A percentile compares a stretch with the other conserved stretches of the same genome.
Conservation (phyloP, 495 filamentous ascomycete species). For the Rostrohypoxylon terebratum region DNA sequence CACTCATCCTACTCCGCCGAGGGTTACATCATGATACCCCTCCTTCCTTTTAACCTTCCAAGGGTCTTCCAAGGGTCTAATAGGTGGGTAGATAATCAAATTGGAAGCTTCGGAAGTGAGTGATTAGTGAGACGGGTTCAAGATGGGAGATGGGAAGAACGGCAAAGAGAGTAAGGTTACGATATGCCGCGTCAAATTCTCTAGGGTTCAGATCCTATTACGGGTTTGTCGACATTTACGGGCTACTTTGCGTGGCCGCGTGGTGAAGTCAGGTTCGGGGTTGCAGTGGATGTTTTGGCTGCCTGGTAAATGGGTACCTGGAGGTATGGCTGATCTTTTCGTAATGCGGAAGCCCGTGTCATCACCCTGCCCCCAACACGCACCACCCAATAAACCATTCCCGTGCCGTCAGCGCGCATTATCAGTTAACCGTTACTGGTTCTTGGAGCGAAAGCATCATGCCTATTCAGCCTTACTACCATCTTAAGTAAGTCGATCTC, state of each 20-base stretch:
- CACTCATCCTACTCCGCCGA: background rate
- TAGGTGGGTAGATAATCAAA: background rate
- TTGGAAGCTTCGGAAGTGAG: conserved; percentile 1
- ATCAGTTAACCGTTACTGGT: background rate
- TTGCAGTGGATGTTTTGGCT: background rate
- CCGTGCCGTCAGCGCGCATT: background rate
- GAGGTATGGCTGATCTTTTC: background rate
- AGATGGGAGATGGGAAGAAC: background rate
- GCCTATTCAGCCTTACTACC: background rate
- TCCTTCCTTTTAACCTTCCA: background rate
- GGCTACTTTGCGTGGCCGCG: background rate
- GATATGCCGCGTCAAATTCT: conserved; percentile 4
- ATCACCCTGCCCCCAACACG: background rate
- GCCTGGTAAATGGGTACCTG: background rate
- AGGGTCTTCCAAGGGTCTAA: background rate
- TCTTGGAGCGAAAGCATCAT: background rate
- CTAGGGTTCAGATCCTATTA: background rate
- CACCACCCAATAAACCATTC: background rate
- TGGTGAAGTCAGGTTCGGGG: background rate
- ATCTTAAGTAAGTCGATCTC: background rate
- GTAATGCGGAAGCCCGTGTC: background rate
- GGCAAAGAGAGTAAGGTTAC: background rate
- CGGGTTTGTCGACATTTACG: background rate
- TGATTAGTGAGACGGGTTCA: background rate
- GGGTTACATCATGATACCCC: background rate